Evolutionary conservation across 331 rosid species (phyloP), one percentile per base, ranked within the genome.

Genomic region (Erythrophleum ivorense): DNA sequence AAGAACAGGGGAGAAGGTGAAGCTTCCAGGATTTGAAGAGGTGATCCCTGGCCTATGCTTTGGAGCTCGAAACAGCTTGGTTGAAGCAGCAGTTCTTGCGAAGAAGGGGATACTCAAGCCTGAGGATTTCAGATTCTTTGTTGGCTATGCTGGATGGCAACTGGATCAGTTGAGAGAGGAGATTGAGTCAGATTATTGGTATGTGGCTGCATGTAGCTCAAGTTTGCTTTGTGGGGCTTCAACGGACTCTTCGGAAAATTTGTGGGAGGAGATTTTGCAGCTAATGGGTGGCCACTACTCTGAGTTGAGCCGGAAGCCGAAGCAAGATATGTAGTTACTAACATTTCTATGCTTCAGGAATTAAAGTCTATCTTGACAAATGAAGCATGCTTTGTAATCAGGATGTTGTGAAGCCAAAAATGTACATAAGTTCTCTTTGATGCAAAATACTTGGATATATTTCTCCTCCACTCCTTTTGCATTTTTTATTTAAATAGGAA

Each of bases 141-240:
- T 91, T 43, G 99, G 99, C 62, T 96, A 96, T 82, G 97, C 99
- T 24, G 99, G 99, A 84, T 96, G 99, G 99, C 97, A 94, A 82
- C 83, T 88, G 75, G 97, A 95, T 81, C 99, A 93, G 80, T 75
- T 95, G 97, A 81, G 91, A 80, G 98, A 93, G 81, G 99, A 96
- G 89, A 96, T 96, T 43, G 97, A 94, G 71, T 89, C 97, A 12
- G 86, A 96, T 82, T 96, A 92, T 84, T 96, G 99, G 99, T 73
- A 91, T 70, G 98, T 94, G 36, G 98, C 98, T 82, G 97, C 99
- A 34, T 96, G 99, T 86, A 94, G 99, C 91, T 89, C 97, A 19
- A 90, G 89, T 86, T 85, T 96, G 88, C 90, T 96, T 7, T 72
- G 80, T 49, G 89, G 85, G 73, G 86, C 83, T 82, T 83, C 88